Percentiles rank a stretch among this genome's conserved stretches.
Evolutionary conservation across 495 filamentous ascomycete genomes (phyloP).

Genomic region (Neurospora terricola): DNA sequence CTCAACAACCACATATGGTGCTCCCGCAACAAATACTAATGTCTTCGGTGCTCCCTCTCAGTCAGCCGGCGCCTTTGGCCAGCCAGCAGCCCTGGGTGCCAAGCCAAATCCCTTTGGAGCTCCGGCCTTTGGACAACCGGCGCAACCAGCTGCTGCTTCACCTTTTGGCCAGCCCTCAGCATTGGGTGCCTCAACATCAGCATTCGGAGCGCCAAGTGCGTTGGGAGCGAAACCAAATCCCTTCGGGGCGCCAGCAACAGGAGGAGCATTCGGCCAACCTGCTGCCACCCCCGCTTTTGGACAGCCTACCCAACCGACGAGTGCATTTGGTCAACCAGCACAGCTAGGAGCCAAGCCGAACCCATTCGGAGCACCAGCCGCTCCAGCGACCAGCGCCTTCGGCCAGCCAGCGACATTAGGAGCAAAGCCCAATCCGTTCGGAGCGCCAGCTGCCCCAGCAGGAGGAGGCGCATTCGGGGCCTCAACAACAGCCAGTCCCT

Average conservation of each 20-base stretch:
- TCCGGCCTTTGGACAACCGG: conserved; percentile 31
- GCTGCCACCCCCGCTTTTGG: conserved; percentile 27
- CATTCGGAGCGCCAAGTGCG: conserved; percentile 6
- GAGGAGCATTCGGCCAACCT: conserved; percentile 30
- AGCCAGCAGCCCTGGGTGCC: conserved; percentile 30
- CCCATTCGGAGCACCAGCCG: conserved; percentile 9
- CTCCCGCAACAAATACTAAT: background rate
- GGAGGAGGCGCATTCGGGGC: conserved; percentile 1
- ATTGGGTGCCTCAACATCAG: conserved; percentile 14
- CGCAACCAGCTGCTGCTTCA: conserved; percentile 23
- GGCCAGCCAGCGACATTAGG: conserved; percentile 9
- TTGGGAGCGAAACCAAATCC: conserved; percentile 31
- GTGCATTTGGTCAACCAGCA: conserved; percentile 23
- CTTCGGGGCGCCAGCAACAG: conserved; percentile 27
- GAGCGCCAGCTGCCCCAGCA: conserved; percentile 3
- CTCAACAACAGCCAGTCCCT: conserved; percentile 4
- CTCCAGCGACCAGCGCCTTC: background rate
- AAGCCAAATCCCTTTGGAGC: conserved; percentile 31
- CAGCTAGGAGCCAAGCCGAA: conserved; percentile 20
- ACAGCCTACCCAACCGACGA: conserved; percentile 22
- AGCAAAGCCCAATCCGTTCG: conserved; percentile 19
- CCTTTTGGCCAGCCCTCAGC: conserved; percentile 34
- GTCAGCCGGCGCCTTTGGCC: conserved; percentile 28
- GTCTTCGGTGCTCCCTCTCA: background rate
- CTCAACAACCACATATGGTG: conserved; percentile 6